These are phyloP conservation scores for Microstegium vimineum DNA, from an alignment of 176 grass and related monocot genomes.

Conservation along the genomic window DNA sequence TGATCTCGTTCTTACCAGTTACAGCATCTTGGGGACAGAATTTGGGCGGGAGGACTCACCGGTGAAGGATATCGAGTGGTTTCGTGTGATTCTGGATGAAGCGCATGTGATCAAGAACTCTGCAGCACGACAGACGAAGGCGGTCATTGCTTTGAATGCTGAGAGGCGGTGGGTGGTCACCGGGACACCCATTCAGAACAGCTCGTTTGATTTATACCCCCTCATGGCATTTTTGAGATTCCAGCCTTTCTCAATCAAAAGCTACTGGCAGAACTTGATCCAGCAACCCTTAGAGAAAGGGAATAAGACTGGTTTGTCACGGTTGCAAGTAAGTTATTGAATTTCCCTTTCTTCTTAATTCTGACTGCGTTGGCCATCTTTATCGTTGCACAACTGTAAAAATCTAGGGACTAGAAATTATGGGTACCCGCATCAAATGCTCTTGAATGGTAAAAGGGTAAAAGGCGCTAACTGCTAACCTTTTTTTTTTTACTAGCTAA, in stretches of 20 bases:
- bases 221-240: conserved; percentile 87
- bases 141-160: conserved; percentile 75
- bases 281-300: conserved; percentile 63
- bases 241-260: conserved; percentile 80
- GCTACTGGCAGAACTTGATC: conserved; percentile 80
- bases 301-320: conserved; percentile 50
- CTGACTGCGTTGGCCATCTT: background rate
- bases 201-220: conserved; percentile 73
- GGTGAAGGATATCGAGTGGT: conserved; percentile 78
- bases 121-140: conserved; percentile 68
- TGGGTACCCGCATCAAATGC: background rate
- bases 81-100: conserved; percentile 83
- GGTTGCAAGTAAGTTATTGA: conserved; percentile 57
- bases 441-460: background rate
- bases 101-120: conserved; percentile 93
- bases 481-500: too few relatives aligned
- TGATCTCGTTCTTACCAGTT: conserved; percentile 81
- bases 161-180: conserved; percentile 91
- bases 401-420: conserved; percentile 14
- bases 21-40: conserved; percentile 62
- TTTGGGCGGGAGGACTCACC: conserved; percentile 55
- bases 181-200: conserved; percentile 93
- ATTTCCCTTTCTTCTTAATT: conserved; percentile 7
- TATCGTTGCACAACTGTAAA: background rate
- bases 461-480: background rate